Evolutionary conservation across 352 stramenopile genomes (phyloP).

Genomic region (Pythium sp.): DNA sequence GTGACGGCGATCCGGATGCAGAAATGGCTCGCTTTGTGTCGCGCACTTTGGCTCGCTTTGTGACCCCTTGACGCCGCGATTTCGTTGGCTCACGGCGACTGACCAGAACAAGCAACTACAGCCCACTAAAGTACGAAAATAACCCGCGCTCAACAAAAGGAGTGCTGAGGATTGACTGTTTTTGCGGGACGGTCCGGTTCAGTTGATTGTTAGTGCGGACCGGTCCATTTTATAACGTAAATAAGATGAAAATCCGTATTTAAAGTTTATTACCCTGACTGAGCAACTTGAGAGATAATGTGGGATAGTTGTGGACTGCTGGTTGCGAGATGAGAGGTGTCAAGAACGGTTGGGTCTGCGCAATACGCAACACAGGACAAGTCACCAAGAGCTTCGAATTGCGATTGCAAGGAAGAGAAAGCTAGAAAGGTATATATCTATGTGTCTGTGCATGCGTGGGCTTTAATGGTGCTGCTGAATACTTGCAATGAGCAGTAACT

Average conservation of each 20-base stretch:
- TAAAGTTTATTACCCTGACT: not conserved
- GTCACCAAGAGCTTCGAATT: conserved; percentile 5
- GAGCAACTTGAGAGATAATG: not conserved
- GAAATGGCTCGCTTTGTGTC: conserved; percentile 8
- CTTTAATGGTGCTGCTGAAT: not conserved
- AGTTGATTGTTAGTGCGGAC: not conserved
- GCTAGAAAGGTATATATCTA: conserved; percentile 1
- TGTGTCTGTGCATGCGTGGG: not conserved
- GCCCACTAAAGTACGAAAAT: not conserved
- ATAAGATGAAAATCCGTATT: not conserved
- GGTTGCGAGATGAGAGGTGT: conserved; percentile 8
- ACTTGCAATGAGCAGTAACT: not conserved
- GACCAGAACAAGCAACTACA: not conserved
- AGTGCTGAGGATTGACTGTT: not conserved
- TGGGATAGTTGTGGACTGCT: not conserved
- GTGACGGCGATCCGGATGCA: conserved; percentile 9
- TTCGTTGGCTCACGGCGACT: conserved; percentile 19
- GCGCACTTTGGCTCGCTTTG: not conserved
- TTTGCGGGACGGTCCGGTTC: conserved; percentile 5
- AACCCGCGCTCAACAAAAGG: not conserved
- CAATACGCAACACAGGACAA: not conserved
- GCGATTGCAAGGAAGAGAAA: conserved; percentile 7
- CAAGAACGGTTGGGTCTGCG: conserved; percentile 14
- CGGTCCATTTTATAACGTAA: not conserved
- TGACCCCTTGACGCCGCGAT: conserved; percentile 4